phyloP scores from a whole-genome alignment of 306 rosid species.

The Medicago arabica region DNA sequence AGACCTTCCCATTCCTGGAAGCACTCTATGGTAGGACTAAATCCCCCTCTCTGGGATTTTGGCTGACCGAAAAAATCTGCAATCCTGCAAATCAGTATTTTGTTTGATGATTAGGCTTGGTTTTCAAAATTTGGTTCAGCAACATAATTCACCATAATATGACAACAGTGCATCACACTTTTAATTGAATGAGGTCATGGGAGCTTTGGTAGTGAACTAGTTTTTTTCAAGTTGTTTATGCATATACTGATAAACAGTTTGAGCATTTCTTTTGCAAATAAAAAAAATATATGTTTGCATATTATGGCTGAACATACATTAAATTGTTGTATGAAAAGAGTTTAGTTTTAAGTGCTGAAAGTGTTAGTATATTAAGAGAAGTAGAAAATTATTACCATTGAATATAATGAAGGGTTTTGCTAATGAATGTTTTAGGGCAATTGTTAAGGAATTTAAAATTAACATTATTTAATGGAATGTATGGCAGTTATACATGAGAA shows the following conservation, averaged over 20 bases:
- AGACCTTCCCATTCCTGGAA: conserved; percentile 94
- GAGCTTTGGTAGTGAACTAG: conserved; percentile 14
- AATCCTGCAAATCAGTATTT: not conserved
- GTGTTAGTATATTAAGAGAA: conserved; percentile 23
- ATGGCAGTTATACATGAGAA: not conserved
- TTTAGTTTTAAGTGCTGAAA: conserved; percentile 4
- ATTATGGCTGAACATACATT: not conserved
- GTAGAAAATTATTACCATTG: not conserved
- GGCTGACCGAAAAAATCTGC: not conserved
- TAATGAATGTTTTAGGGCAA: not conserved
- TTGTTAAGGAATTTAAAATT: not conserved
- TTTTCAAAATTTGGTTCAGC: not conserved
- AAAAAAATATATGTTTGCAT: not conserved
- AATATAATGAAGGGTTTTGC: conserved; percentile 1
- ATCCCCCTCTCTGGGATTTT: not conserved
- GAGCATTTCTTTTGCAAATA: not conserved
- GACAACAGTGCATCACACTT: conserved; percentile 15
- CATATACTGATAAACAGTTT: not conserved
- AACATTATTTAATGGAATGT: not conserved
- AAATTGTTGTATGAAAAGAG: conserved; percentile 12
- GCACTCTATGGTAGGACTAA: conserved; percentile 77
- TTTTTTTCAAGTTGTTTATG: conserved; percentile 4
- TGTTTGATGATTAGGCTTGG: not conserved
- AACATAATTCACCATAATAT: not conserved
- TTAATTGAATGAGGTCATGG: conserved; percentile 33